Conservation (phyloP, 78 protist genomes). For the Creolimax fragrantissima region DNA sequence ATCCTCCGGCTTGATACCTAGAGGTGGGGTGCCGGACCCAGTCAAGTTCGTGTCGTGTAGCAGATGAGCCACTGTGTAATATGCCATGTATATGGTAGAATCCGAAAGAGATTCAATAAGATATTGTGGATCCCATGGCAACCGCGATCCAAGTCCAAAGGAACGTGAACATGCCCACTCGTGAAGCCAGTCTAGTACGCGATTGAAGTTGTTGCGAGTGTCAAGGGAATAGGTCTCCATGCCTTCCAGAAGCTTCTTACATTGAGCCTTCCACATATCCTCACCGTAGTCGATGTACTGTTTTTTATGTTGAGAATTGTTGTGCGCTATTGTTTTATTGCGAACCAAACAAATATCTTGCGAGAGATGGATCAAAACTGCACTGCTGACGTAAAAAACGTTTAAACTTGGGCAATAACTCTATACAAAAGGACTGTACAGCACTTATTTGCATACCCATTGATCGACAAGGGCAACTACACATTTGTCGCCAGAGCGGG, state of each 20-base stretch:
- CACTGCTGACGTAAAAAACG: too few species aligned
- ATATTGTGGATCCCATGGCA: constrained; percentile 87
- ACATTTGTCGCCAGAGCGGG: constrained; percentile 96
- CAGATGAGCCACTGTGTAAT: constrained; percentile 93
- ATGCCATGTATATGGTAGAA: constrained; percentile 99
- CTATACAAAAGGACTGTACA: not conserved
- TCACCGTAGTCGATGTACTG: constrained; percentile 92
- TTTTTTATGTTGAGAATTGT: too few species aligned
- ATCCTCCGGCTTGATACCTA: constrained; percentile 64
- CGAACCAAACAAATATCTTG: not conserved
- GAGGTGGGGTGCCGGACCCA: constrained; percentile 60
- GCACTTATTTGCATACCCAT: constrained; percentile 59
- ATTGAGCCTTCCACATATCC: constrained; percentile 70
- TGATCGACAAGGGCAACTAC: constrained; percentile 94
- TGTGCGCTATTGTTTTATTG: not conserved
- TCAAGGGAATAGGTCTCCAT: constrained; percentile 40
- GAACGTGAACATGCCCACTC: constrained; percentile 97
- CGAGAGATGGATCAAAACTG: too few species aligned
- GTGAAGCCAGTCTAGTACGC: constrained; percentile 50
- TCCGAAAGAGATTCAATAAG: constrained; percentile 98
- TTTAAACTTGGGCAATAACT: too few species aligned
- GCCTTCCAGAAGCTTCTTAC: not conserved
- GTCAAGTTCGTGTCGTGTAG: constrained; percentile 59
- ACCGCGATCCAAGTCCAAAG: constrained; percentile 94
- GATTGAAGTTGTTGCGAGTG: constrained; percentile 38